Evolutionary conservation across 2,329 filamentous ascomycete genomes (phyloP).

Genomic region (Trichoderma cornu-damae): DNA sequence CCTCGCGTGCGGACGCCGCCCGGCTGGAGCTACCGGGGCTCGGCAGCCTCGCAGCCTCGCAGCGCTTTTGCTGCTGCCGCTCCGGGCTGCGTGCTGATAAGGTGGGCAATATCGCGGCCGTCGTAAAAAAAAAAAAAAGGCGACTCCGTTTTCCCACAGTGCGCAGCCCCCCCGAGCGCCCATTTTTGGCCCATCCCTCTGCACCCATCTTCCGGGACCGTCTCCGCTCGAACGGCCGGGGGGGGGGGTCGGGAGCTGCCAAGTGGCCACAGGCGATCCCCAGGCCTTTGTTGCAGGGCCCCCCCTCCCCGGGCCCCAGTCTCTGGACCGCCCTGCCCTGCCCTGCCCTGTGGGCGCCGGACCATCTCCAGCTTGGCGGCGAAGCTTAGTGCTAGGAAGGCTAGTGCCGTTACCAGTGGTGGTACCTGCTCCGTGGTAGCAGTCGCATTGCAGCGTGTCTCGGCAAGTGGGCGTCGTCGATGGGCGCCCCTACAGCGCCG

Average conservation of each 20-base stretch:
- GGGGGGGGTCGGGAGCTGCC: background rate
- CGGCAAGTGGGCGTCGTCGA: background rate
- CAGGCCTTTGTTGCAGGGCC: no score
- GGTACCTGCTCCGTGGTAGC: no score
- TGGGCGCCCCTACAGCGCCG: slow-evolving; percentile 5
- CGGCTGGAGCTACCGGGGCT: no score
- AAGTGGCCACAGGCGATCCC: slow-evolving; percentile 1
- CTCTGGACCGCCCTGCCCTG: background rate
- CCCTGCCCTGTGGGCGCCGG: background rate
- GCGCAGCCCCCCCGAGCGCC: background rate
- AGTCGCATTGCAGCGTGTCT: background rate
- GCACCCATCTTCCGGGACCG: slow-evolving; percentile 17
- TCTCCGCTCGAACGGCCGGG: background rate
- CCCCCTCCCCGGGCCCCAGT: background rate
- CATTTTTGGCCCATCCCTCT: background rate
- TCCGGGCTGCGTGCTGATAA: no score
- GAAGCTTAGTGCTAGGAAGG: background rate
- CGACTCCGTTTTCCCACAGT: background rate
- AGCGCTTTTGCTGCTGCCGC: no score
- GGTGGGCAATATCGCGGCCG: no score
- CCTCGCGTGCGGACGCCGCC: no score
- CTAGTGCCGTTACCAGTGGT: no score
- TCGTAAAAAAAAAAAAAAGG: no score
- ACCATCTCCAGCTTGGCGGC: background rate
- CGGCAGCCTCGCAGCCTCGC: no score